Evolutionary conservation across 768 basidiomycete genomes (phyloP), one percentile per base, ranked within the genome.

Genomic region (Podaxis rugospora): DNA sequence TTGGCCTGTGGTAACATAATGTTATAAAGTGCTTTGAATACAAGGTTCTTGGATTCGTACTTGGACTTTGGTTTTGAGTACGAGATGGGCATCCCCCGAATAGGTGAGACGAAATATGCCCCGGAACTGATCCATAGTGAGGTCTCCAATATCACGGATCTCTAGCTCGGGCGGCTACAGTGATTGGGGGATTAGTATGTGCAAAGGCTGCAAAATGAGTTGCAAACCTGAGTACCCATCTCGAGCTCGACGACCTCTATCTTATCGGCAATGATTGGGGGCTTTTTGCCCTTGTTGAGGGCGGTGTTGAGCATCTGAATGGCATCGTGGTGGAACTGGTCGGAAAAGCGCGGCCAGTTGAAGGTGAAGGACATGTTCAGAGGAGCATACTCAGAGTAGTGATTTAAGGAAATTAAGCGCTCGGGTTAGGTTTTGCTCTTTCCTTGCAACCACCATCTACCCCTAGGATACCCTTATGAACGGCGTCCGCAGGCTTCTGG

Each of bases 241-340:
- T 98, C 90, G n/a, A 99, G 78, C 72, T 98, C 97, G 56, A 97
- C 92, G 32, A 99, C 97, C 72, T 98, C 94, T 65, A 99, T 98
- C 73, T 84, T 89, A 76, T 96, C 97, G 56, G 94, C 95, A 66
- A 98, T 98, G 69, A 99, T 90, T 28, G 95, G 94, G 1, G 96
- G 97, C 71, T 97, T 98, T 77, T 88, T 90, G 65, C 97, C 97
- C 80, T 97, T 93, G 81, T 94, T 94, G 74, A 95, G 90, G 46
- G 93, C 92, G n/a, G 87, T 89, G 65, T 95, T 94, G 77, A 98
- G 89, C 92, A 97, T 95, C 66, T 92, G 88, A 65, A 94, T 93
- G 32, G 96, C 96, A 85, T 96, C 90, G 71, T 88, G 86, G 77
- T 97, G 94, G 69, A 98, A 98, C 74, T 91, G 90, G 80, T 95